Evolutionary conservation across 2,329 filamentous ascomycete species (phyloP).

Genomic region (Didymella exigua): DNA sequence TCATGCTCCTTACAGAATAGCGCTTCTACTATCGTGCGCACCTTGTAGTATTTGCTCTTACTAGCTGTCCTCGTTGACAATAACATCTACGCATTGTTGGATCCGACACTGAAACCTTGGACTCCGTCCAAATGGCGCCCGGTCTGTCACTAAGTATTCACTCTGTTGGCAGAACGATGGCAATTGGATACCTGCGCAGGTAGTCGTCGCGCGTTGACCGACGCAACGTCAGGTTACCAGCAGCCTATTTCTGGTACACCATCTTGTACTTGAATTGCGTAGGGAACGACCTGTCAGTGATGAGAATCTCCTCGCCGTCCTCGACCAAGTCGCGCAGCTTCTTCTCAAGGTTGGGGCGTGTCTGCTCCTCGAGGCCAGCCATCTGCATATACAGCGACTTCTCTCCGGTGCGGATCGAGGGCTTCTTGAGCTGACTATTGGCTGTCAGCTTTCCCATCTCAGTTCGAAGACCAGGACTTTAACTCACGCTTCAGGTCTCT

Average conservation of each 20-base stretch:
- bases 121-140: too few species aligned
- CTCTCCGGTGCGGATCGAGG: slow-evolving; percentile 78
- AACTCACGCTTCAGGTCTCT: slow-evolving; percentile 73
- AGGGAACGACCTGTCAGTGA: slow-evolving; percentile 88
- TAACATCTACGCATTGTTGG: neutral
- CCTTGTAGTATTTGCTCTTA: neutral
- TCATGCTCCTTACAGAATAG: neutral
- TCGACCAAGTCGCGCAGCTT: slow-evolving; percentile 78
- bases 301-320: slow-evolving; percentile 85
- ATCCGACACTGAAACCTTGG: too few species aligned
- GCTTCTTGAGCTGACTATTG: slow-evolving; percentile 82
- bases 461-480: neutral
- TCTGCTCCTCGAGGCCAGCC: slow-evolving; percentile 80
- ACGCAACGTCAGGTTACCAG: neutral
- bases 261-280: slow-evolving; percentile 70
- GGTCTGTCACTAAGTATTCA: too few species aligned
- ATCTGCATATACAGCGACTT: slow-evolving; percentile 94
- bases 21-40: neutral
- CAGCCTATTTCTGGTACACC: slow-evolving; percentile 50
- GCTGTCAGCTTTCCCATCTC: slow-evolving; percentile 17
- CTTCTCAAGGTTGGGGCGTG: slow-evolving; percentile 78
- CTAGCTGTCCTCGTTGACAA: neutral
- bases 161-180: neutral
- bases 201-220: neutral
- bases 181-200: neutral